These are phyloP conservation scores for Volvox carteri DNA, from an alignment of 163 green algal species.

Conservation along the genomic window DNA sequence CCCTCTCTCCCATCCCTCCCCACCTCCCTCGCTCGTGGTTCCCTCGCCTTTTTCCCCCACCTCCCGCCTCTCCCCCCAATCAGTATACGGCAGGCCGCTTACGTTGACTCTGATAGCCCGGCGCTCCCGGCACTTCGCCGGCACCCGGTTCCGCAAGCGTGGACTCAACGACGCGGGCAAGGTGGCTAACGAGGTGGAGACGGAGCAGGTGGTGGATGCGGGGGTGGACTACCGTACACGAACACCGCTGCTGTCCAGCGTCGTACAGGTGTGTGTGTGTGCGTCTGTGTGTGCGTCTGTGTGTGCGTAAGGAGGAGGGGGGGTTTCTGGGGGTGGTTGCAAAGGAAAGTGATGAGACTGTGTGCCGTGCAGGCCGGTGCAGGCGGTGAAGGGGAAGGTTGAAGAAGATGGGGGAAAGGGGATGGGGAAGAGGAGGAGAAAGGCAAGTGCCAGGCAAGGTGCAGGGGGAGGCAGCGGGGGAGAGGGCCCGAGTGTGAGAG, in stretches of 20 bases:
- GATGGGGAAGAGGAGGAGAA: too few relatives aligned
- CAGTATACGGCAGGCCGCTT: constrained; percentile 87
- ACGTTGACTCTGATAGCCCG: constrained; percentile 93
- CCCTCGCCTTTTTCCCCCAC: too few relatives aligned
- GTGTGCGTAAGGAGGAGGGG: neutral
- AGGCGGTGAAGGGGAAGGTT: too few relatives aligned
- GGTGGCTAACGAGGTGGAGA: constrained; percentile 97
- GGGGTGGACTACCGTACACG: constrained; percentile 78
- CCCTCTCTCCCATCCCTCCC: too few relatives aligned
- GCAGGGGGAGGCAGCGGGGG: too few relatives aligned
- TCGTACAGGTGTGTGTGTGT: constrained; percentile 76
- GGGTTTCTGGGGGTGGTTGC: too few relatives aligned
- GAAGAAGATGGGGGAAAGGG: too few relatives aligned
- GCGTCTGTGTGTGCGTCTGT: constrained; percentile 54
- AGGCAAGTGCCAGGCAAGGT: too few relatives aligned
- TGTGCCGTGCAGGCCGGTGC: too few relatives aligned
- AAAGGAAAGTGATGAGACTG: too few relatives aligned
- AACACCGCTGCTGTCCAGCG: constrained; percentile 73
- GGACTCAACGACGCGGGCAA: constrained; percentile 87
- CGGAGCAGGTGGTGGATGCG: constrained; percentile 80
- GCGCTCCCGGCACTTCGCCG: constrained; percentile 91
- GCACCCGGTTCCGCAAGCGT: constrained; percentile 94
- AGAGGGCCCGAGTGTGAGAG: too few relatives aligned
- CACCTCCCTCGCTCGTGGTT: too few relatives aligned
- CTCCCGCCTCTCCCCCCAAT: neutral